Evolutionary conservation across 345 rosid genomes (phyloP).

Genomic region (Moricandia arvensis): DNA sequence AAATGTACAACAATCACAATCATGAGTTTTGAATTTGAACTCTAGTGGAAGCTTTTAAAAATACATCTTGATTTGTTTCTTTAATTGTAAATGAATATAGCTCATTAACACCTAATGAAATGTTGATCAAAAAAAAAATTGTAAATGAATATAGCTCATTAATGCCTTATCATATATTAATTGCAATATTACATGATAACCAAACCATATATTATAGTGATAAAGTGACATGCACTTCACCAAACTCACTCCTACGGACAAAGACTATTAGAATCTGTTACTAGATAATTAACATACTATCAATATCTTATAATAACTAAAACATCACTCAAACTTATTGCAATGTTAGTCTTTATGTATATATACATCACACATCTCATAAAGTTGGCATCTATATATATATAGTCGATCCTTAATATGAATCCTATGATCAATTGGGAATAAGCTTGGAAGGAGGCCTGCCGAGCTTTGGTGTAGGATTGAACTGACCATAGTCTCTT

Average conservation of each 20-base stretch:
- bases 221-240: constrained; percentile 3
- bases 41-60: background rate
- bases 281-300: background rate
- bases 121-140: too few species aligned
- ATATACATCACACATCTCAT: constrained; percentile 21
- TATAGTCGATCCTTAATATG: constrained; percentile 8
- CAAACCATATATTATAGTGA: constrained; percentile 3
- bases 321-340: constrained; percentile 17
- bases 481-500: constrained; percentile 71
- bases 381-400: constrained; percentile 15
- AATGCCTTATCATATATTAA: background rate
- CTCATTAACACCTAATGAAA: too few species aligned
- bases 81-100: background rate
- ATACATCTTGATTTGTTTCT: background rate
- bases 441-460: constrained; percentile 96
- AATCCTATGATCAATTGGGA: constrained; percentile 55
- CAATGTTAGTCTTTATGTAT: constrained; percentile 1
- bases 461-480: constrained; percentile 66
- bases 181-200: background rate
- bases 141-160: background rate
- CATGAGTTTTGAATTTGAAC: background rate
- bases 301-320: background rate
- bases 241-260: constrained; percentile 5
- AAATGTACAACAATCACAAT: constrained; percentile 1
- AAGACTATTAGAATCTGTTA: background rate